Base-by-base conservation (phyloP, 2,329 filamentous ascomycete species). In the Botrytis deweyae region DNA sequence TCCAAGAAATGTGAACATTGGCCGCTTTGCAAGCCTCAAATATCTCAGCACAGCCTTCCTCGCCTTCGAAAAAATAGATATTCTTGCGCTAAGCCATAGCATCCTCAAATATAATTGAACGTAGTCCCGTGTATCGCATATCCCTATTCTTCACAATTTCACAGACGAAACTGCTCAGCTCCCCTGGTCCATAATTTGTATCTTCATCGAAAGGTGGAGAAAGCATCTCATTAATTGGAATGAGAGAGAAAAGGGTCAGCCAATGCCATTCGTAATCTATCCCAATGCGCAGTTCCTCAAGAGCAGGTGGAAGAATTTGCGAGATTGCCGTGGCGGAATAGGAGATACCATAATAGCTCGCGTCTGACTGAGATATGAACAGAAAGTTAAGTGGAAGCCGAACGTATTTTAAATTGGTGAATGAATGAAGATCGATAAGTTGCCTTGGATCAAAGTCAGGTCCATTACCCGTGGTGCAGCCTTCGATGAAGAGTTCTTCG, bases 191-290 rank as follows among this genome's bases (percentile, higher is more conserved):
- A 52, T 6, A 25, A n/a, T n/a, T 10, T 52, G 10, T 52, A n/a
- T 52, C 25, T 0, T n/a, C 25, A 52, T 4, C 0, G 22, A 52
- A 12, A 22, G 20, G 7, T 3, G 0, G 18, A 22, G 8, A 22
- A 22, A 0, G 25, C 14, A 4, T 52, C 46, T n/a, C 22, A 52
- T 25, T 4, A 52, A n/a, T 22, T 4, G 46, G 22, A 1, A 52
- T n/a, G 9, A 52, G 10, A 25, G 22, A 52, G 22, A 49, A 49
- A 3, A 52, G 5, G 4, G 5, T 25, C 22, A n/a, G 3, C 22
- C 46, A 52, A 12, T n/a, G 0, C 2, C 25, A 52, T 52, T 52
- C 22, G 22, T 25, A 14, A 52, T 52, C 10, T 1, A 52, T 16
- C 25, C 16, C 5, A 55, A 55, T n/a, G 0, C 9, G 49, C 4